phyloP scores from a whole-genome alignment of 192 early-diverging fungal genomes.

The Rhizoclosmatium globosum region DNA sequence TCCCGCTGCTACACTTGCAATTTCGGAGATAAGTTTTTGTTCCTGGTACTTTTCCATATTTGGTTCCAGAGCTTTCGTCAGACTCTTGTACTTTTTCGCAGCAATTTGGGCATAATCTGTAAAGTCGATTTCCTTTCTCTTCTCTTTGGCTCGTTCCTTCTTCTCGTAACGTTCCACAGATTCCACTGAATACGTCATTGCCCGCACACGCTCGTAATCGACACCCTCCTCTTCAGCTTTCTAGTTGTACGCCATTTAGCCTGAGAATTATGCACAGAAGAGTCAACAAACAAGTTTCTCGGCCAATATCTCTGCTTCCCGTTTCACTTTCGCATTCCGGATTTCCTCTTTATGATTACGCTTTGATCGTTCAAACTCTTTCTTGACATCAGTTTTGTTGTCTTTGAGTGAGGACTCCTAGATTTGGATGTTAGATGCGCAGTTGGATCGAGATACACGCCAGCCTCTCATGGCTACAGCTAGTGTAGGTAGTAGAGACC shows the following conservation, averaged over 20 bases:
- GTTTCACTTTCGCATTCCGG: constrained; percentile 67
- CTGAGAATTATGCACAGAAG: background rate
- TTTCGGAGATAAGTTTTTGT: constrained; percentile 61
- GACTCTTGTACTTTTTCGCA: constrained; percentile 86
- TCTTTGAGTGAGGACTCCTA: constrained; percentile 34
- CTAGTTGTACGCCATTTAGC: background rate
- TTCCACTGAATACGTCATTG: constrained; percentile 86
- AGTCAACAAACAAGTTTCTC: constrained; percentile 50
- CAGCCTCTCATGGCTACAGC: too few species aligned
- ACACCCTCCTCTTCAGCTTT: constrained; percentile 71
- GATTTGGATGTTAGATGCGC: background rate
- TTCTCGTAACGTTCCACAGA: constrained; percentile 86
- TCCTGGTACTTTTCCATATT: constrained; percentile 79
- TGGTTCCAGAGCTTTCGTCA: constrained; percentile 84
- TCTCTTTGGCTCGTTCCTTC: constrained; percentile 75
- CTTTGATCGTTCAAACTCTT: constrained; percentile 77
- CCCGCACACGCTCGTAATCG: constrained; percentile 85
- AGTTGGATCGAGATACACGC: background rate
- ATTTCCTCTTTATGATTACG: constrained; percentile 70
- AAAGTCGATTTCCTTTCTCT: constrained; percentile 78
- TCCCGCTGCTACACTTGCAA: constrained; percentile 42
- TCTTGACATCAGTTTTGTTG: constrained; percentile 79
- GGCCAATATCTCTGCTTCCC: constrained; percentile 76
- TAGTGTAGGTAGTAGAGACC: too few species aligned
- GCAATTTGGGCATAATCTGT: constrained; percentile 88